Conservation (phyloP, 805 yeast species). For the Aciculoconidium aculeatum region DNA sequence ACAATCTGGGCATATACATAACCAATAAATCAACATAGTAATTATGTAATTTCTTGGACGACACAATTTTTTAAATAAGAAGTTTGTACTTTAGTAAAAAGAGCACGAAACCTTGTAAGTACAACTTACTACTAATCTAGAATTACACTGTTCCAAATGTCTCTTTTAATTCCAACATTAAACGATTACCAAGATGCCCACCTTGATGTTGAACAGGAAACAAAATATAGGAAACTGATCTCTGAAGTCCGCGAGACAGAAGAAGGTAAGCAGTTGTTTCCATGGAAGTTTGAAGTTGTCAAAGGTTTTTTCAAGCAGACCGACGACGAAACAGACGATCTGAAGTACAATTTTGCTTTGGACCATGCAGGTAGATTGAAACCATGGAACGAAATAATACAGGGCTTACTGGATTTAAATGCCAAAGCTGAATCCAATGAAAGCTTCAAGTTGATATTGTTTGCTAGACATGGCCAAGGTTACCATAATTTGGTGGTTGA, state of each 20-base stretch:
- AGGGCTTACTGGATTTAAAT: constrained; percentile 31
- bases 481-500: constrained; percentile 52
- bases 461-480: constrained; percentile 70
- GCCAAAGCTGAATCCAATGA: constrained; percentile 28
- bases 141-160: too few relatives aligned
- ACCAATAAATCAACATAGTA: too few relatives aligned
- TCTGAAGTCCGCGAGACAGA: constrained; percentile 13
- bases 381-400: constrained; percentile 34
- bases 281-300: constrained; percentile 46
- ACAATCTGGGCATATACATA: too few relatives aligned
- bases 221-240: constrained; percentile 10
- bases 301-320: constrained; percentile 47
- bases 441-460: constrained; percentile 42
- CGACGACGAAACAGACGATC: constrained; percentile 39
- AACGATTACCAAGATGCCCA: constrained; percentile 24
- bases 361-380: constrained; percentile 41
- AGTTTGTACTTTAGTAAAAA: too few relatives aligned
- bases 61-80: too few relatives aligned
- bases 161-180: constrained; percentile 20
- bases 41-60: too few relatives aligned
- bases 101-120: background rate
- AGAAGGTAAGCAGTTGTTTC: constrained; percentile 20
- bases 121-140: too few relatives aligned
- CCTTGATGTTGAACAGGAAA: constrained; percentile 15
- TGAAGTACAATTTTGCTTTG: constrained; percentile 36